These are phyloP conservation scores for Malassezia pachydermatis DNA, from an alignment of 1,284 basidiomycete species.

Conservation along the genomic window DNA sequence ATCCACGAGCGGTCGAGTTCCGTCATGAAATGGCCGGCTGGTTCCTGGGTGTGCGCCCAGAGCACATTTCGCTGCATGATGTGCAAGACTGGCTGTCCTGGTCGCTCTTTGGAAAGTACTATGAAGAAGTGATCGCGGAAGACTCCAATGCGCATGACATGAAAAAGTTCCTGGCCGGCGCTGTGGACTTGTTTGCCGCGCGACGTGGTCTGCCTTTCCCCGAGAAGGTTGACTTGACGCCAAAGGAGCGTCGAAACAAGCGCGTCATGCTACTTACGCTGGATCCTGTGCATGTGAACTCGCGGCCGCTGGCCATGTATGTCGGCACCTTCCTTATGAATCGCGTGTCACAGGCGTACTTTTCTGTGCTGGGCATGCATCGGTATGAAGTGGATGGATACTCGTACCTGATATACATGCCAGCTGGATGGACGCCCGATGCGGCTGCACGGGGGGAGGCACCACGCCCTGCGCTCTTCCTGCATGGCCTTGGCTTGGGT, in stretches of 20 bases:
- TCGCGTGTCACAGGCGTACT: not conserved
- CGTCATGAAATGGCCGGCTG: conserved; percentile 30
- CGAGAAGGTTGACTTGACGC: conserved; percentile 11
- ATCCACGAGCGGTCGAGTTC: conserved; percentile 35
- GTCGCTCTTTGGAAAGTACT: conserved; percentile 29
- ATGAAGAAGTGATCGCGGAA: conserved; percentile 27
- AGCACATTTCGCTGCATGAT: conserved; percentile 31
- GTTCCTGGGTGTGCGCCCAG: conserved; percentile 26
- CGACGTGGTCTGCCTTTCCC: conserved; percentile 35
- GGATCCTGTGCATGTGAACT: conserved; percentile 34
- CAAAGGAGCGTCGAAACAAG: not conserved
- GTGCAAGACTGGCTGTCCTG: conserved; percentile 43
- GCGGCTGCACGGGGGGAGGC: conserved; percentile 8
- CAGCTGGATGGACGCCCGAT: conserved; percentile 16
- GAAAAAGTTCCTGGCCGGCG: conserved; percentile 31
- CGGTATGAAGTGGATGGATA: conserved; percentile 21
- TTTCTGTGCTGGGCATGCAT: conserved; percentile 20
- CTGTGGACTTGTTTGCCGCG: conserved; percentile 25
- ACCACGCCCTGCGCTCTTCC: conserved; percentile 26
- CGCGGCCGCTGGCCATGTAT: conserved; percentile 26
- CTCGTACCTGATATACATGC: conserved; percentile 32
- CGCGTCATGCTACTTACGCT: conserved; percentile 42
- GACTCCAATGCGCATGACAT: conserved; percentile 21
- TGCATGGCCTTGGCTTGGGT: conserved; percentile 41
- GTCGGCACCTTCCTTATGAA: conserved; percentile 20